A percentile compares a stretch with the other conserved stretches of the same genome.
phyloP scores from a whole-genome alignment of 306 rosid species.

The Citrullus colocynthis region DNA sequence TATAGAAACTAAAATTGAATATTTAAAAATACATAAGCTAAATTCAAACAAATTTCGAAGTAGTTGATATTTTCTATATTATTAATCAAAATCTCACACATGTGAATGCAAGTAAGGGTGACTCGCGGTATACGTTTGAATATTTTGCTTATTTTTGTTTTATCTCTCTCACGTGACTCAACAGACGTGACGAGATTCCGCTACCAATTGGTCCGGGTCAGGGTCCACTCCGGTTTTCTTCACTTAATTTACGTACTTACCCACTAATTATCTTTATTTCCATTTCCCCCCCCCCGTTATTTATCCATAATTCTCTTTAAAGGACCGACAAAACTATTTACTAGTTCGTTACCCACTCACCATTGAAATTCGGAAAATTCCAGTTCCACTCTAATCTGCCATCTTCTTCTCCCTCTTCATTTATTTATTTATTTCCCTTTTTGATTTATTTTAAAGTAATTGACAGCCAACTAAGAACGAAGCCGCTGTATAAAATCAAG shows the following conservation, averaged over 20 bases:
- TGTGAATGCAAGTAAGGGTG: neutral
- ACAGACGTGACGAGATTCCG: neutral
- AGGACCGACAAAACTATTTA: neutral
- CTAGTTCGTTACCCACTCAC: neutral
- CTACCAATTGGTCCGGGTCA: constrained; percentile 1
- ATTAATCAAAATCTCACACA: neutral
- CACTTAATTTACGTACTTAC: neutral
- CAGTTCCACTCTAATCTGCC: neutral
- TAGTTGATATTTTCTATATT: no score
- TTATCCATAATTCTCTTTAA: neutral
- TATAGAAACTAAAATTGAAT: no score
- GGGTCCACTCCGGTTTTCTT: neutral
- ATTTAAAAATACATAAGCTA: no score
- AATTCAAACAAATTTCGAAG: no score
- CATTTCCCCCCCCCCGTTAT: neutral
- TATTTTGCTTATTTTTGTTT: neutral
- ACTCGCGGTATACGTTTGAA: neutral
- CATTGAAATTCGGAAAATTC: neutral
- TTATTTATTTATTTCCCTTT: neutral
- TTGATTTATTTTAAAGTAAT: neutral
- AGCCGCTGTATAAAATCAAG: neutral
- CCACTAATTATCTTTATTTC: neutral
- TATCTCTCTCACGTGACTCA: constrained; percentile 1
- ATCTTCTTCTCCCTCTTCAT: neutral
- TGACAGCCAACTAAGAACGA: neutral